Base-by-base conservation (phyloP, 2,329 filamentous ascomycete genomes). In the Stemphylium vesicarium region DNA sequence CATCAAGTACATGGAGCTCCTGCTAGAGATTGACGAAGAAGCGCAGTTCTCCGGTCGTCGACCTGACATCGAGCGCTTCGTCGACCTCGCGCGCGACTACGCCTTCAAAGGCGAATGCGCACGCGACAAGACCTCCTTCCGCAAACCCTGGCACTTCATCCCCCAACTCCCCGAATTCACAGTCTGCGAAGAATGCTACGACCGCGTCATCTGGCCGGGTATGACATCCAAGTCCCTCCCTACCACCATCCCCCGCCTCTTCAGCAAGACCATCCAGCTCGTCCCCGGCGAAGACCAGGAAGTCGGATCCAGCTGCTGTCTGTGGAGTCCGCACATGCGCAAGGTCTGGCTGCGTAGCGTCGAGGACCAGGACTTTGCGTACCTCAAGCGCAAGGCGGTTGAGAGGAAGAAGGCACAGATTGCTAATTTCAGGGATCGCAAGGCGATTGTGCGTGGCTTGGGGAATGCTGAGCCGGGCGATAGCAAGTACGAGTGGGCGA, bases 161-260 rank as follows among this genome's bases (percentile, higher is more conserved):
- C 85, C 89, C 0, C 81, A 84, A 12, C 78, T 96, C 0, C 90
- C 89, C 0, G 85, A 92, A 42, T 86, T 96, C 66, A 92, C 89
- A 0, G 88, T 96, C 4, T 98, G 93, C 75, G 86, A 90, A 60
- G 91, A 94, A 74, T 98, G 93, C 74, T 96, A 90, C 71, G 85
- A 91, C 13, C 87, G 91, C 18, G 84, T 91, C 0, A 85, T 96
- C n/a, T 85, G 84, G 75, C 92, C 92, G 0, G 79, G 86, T 45
- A 76, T 88, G 40, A 55, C 59, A 10, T 54, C 63, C 29, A 78
- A 83, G 4, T 79, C 82, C 26, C 78, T 81, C 3, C 76, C 81
- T 35, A 77, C 60, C 10, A 59, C 64, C 3, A 53, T 76, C 2
- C 71, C 74, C 0, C 63, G 63, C 9, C 31, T 68, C 3, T 71